phyloP scores from a whole-genome alignment of 2,329 filamentous ascomycete genomes.

The Fusarium sacchari region DNA sequence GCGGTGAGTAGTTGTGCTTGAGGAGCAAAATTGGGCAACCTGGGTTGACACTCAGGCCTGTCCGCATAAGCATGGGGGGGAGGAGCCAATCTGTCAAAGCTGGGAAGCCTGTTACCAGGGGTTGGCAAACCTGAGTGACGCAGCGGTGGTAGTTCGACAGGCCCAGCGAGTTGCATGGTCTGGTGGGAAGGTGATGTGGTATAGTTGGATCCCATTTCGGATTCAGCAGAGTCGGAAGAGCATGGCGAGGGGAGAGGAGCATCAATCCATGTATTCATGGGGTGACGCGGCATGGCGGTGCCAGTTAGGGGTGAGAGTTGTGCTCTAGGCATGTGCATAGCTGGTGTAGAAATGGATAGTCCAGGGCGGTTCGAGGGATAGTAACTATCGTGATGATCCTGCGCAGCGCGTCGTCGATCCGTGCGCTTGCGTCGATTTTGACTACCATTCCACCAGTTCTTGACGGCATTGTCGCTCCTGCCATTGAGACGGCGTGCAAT shows the following conservation, averaged over 20 bases:
- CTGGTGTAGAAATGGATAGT: conserved; percentile 44
- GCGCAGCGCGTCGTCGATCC: conserved; percentile 50
- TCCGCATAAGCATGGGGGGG: conserved; percentile 18
- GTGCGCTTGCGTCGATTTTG: conserved; percentile 79
- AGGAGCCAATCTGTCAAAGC: conserved; percentile 37
- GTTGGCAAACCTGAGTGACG: conserved; percentile 6
- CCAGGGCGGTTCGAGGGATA: conserved; percentile 40
- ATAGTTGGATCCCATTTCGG: conserved; percentile 72
- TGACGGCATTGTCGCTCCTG: conserved; percentile 93
- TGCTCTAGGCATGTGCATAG: conserved; percentile 19
- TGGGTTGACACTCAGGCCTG: conserved; percentile 18
- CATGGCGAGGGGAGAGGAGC: conserved; percentile 51
- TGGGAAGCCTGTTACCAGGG: conserved; percentile 44
- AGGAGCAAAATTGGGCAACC: conserved; percentile 17
- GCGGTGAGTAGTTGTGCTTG: conserved; percentile 43
- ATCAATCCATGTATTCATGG: conserved; percentile 41
- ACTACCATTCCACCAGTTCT: conserved; percentile 98
- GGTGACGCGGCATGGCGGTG: conserved; percentile 38
- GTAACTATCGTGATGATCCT: conserved; percentile 38
- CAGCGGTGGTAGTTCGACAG: conserved; percentile 56
- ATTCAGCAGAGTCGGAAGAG: conserved; percentile 64
- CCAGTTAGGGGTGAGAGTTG: conserved; percentile 29
- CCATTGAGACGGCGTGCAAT: conserved; percentile 85
- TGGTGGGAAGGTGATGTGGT: conserved; percentile 65
- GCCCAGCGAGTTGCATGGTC: conserved; percentile 50